phyloP scores from a whole-genome alignment of 345 rosid genomes.

The Eucalyptus pauciflora region DNA sequence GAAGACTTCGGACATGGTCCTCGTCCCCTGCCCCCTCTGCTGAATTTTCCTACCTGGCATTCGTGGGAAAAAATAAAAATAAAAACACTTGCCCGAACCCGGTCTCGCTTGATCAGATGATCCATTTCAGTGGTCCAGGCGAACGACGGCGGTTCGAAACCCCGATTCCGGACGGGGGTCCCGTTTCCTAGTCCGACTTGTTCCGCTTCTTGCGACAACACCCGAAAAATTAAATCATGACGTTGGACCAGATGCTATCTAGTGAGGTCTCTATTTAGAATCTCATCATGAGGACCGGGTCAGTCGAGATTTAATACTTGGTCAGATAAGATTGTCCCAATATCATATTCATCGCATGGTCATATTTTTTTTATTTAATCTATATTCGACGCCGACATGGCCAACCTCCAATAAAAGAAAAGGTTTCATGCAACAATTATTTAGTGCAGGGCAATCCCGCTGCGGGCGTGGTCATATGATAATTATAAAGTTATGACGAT shows the following conservation, averaged over 20 bases:
- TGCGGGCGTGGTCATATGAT: background rate
- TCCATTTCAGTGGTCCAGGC: background rate
- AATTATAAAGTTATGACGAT: too few relatives aligned
- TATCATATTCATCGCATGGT: background rate
- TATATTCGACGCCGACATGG: too few relatives aligned
- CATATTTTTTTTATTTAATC: too few relatives aligned
- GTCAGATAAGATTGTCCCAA: fast-evolving
- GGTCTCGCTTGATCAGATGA: background rate
- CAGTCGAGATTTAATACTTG: too few relatives aligned
- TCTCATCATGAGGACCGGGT: background rate
- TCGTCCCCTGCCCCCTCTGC: background rate
- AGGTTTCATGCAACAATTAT: background rate
- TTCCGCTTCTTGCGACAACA: background rate
- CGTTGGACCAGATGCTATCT: fast-evolving
- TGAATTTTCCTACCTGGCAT: background rate
- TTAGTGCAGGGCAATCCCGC: too few relatives aligned
- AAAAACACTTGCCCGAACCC: background rate
- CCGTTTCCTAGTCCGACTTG: background rate
- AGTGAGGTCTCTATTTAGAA: background rate
- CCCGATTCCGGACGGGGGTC: fast-evolving
- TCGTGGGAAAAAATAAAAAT: background rate
- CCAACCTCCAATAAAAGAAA: too few relatives aligned
- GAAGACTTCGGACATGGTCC: background rate
- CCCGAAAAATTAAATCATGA: fast-evolving
- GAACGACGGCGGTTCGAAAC: background rate